Evolutionary conservation across 2,329 filamentous ascomycete genomes (phyloP), one percentile per base, ranked within the genome.

Genomic region (Hymenoscyphus occultus): DNA sequence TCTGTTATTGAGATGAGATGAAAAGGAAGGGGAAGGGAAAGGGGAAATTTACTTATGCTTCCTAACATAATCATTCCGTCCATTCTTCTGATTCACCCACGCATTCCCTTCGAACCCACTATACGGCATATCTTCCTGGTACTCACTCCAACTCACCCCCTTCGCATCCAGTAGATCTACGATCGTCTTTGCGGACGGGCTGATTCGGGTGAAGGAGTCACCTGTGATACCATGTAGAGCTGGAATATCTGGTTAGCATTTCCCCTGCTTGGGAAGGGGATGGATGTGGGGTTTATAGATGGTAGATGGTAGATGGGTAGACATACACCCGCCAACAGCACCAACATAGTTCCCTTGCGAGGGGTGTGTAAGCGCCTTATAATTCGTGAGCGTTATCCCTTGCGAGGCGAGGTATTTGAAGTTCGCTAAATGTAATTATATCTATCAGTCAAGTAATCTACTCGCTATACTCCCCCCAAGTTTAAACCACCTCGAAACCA

Each of bases 101-200:
- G 76, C 74, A 54, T 54, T 54, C 39, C 89, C 90, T 74, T 90
- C 83, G 77, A 86, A 93, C 10, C 91, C 91, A 1, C 85, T 81
- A 77, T 86, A 92, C 1, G 91, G 91, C 81, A 89, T 82, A 73
- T 91, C 87, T 74, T 94, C 90, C 74, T 92, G 84, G 78, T 94
- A 94, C 70, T 87, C 82, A 60, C 80, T 86, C 89, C 89, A 84
- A 66, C 78, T 78, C 54, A 84, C 78, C 35, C 76, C 74, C 58
- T 77, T 80, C 58, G 75, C 77, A 39, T 83, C 82, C 54, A 84
- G 77, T 32, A 84, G 71, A 70, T 84, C 82, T 1, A 81, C 80
- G 56, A 84, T 77, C 7, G 80, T 81, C 60, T 83, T 78, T 69
- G 88, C 81, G 78, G 93, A 92, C 64, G 75, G 72, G 39, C 81